Conservation (phyloP, 2,329 filamentous ascomycete genomes). For the Aspergillus caelatus region DNA sequence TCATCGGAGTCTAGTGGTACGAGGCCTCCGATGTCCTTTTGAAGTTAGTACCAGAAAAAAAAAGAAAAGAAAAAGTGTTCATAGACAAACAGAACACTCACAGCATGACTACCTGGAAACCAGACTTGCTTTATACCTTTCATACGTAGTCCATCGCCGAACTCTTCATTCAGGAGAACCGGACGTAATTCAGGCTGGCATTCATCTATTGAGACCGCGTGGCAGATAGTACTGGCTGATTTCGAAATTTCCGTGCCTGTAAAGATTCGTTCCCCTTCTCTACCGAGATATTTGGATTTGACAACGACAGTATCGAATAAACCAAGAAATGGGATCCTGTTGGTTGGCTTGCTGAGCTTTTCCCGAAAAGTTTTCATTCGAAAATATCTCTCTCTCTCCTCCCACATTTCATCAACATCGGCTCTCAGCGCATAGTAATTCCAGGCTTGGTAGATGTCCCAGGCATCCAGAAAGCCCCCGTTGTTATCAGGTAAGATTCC, state of each 20-base stretch:
- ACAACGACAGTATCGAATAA: background rate
- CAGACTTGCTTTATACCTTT: conserved; percentile 3
- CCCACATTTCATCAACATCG: background rate
- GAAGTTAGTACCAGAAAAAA: background rate
- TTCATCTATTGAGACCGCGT: conserved; percentile 4
- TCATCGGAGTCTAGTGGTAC: background rate
- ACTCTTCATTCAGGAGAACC: background rate
- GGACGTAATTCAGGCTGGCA: background rate
- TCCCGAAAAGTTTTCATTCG: background rate
- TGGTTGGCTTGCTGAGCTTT: background rate
- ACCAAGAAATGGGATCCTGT: background rate
- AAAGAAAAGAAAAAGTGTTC: no score
- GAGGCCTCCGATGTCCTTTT: conserved; percentile 2
- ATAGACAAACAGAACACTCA: background rate
- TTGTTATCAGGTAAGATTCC: background rate
- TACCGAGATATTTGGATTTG: no score
- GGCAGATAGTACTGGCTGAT: background rate
- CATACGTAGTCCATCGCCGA: background rate
- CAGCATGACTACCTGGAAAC: conserved; percentile 2
- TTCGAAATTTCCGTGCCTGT: background rate
- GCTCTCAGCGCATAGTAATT: background rate
- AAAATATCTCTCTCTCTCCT: background rate
- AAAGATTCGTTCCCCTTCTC: background rate
- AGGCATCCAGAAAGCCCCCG: background rate
- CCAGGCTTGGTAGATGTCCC: background rate